phyloP scores from a whole-genome alignment of 2,329 filamentous ascomycete species.

The Claviceps fusiformis region DNA sequence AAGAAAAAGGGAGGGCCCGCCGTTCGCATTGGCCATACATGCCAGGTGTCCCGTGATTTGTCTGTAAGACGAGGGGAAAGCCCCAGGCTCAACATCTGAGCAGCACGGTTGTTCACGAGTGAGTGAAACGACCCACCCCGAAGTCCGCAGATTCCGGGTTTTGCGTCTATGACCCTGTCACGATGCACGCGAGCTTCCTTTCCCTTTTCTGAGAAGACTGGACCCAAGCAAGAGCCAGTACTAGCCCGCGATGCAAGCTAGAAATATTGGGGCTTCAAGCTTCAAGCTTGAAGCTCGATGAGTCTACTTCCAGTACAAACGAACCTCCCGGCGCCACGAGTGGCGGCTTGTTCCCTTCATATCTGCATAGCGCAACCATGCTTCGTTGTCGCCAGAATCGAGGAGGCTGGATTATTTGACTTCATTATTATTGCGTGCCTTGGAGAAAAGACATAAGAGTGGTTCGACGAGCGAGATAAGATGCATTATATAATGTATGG shows the following conservation, averaged over 20 bases:
- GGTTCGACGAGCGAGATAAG: no score
- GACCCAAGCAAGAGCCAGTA: background rate
- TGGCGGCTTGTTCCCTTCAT: background rate
- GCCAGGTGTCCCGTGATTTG: background rate
- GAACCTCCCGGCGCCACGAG: background rate
- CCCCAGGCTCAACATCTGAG: background rate
- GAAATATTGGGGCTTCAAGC: background rate
- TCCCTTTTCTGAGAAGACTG: background rate
- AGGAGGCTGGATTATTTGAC: background rate
- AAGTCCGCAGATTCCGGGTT: background rate
- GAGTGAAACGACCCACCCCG: background rate
- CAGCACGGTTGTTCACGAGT: background rate
- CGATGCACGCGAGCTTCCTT: background rate
- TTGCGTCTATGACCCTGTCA: background rate
- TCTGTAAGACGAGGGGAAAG: background rate
- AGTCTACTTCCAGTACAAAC: background rate
- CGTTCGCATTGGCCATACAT: background rate
- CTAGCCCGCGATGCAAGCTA: background rate
- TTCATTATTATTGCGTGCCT: background rate
- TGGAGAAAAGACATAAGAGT: no score
- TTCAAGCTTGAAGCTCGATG: background rate
- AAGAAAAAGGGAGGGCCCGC: background rate
- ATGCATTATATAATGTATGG: background rate
- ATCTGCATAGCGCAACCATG: background rate
- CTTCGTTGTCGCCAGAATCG: background rate